Conservation (phyloP, 495 filamentous ascomycete genomes). For the Penicillium mononematosum region DNA sequence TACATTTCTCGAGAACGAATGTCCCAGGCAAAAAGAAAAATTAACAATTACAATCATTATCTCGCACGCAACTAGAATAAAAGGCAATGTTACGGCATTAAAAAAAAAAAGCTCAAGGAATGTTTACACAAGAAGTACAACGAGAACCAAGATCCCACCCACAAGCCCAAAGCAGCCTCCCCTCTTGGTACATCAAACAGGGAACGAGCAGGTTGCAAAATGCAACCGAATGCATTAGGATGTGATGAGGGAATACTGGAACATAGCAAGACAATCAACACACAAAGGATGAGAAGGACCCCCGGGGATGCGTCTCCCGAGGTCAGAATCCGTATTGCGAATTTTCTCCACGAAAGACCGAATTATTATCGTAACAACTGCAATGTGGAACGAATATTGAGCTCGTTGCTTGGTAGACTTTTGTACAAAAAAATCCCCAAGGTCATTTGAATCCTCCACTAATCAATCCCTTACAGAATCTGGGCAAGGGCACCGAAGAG, state of each 20-base stretch:
- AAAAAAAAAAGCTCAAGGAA: slow-evolving; percentile 15
- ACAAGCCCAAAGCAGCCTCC: slow-evolving; percentile 5
- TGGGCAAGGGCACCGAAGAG: slow-evolving; percentile 47
- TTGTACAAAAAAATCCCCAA: slow-evolving; percentile 25
- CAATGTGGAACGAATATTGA: slow-evolving; percentile 37
- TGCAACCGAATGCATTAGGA: slow-evolving; percentile 31
- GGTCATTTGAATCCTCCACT: slow-evolving; percentile 10
- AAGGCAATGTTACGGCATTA: slow-evolving; percentile 9
- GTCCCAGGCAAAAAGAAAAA: not conserved
- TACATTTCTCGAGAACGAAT: not conserved
- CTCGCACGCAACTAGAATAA: slow-evolving; percentile 5
- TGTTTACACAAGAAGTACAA: slow-evolving; percentile 16
- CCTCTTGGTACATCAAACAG: not conserved
- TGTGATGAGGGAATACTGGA: slow-evolving; percentile 13
- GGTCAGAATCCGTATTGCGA: slow-evolving; percentile 33
- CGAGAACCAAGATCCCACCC: slow-evolving; percentile 3
- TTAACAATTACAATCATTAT: slow-evolving; percentile 13
- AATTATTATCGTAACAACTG: slow-evolving; percentile 52
- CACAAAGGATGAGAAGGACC: slow-evolving; percentile 25
- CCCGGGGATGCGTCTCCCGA: slow-evolving; percentile 23
- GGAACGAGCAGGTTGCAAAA: slow-evolving; percentile 15
- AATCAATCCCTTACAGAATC: slow-evolving; percentile 41
- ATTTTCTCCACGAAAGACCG: slow-evolving; percentile 43
- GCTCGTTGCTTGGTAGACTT: slow-evolving; percentile 41
- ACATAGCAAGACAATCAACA: slow-evolving; percentile 22